Base-by-base conservation (phyloP, 768 basidiomycete genomes). In the Agrocybe pediades region DNA sequence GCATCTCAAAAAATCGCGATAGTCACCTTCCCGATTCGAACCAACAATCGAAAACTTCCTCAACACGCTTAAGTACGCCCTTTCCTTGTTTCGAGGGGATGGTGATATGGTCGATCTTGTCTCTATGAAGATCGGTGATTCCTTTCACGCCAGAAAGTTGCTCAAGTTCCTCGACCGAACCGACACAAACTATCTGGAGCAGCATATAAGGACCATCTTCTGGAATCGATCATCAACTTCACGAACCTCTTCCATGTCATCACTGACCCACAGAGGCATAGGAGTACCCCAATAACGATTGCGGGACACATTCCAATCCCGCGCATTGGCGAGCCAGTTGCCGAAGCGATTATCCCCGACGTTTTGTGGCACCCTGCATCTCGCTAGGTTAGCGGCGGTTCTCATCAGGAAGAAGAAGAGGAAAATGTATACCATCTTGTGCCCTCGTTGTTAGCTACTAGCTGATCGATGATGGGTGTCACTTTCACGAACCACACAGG, bases 281-380 rank as follows among this genome's bases (percentile, higher is more conserved):
- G 97, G 97, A 4, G 95, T 98, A 27, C 96, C 97, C 95, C 95
- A 99, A 69, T 98, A 99, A 44, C 97, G 83, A 76, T 98, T 98
- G 57, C 97, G 84, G n/a, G 95, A 97, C 58, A 99, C 81, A 66
- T 98, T 98, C 97, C 97, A 99, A 66, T 99, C 97, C 19, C 95
- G 84, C n/a, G 97, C 97, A 69, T 96, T 98, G 44, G 90, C 88
- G 46, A 99, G 79, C 97, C 97, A 99, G 69, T 93, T 95, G 19
- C 94, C 95, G 66, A 99, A 99, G 27, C 96, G 82, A 60, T 88
- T 84, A 54, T 98, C 95, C 6, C 95, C 92, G 42, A 98, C 87
- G 56, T 74, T 80, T 64, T 92, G 87, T 9, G 97, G 97, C 2
- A 99, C 97, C 92, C 91, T 93, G n/a, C n/a, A n/a, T n/a, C n/a